Percentiles rank a stretch among this genome's conserved stretches.
Conservation (phyloP, 2,329 filamentous ascomycete genomes). For the Shiraia sp. region DNA sequence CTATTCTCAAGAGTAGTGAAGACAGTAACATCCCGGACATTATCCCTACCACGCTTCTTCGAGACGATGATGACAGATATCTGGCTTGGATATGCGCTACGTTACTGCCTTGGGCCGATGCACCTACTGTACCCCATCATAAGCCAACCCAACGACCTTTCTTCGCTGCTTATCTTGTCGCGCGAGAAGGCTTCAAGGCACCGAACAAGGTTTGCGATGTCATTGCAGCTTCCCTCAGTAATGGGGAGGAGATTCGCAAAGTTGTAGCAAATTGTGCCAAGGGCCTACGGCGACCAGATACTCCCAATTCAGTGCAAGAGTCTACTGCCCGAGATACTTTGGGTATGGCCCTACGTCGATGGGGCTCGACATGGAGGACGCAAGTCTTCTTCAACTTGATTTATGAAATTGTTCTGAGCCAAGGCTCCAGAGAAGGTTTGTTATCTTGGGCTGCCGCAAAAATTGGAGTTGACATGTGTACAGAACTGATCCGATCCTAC, state of each 20-base stretch:
- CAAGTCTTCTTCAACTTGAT: constrained; percentile 71
- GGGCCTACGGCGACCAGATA: constrained; percentile 50
- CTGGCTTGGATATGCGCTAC: constrained; percentile 77
- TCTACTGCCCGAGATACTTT: constrained; percentile 62
- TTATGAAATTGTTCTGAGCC: constrained; percentile 58
- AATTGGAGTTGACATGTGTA: constrained; percentile 13
- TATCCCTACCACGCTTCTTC: constrained; percentile 54
- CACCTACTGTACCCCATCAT: constrained; percentile 55
- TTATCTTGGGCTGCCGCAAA: not conserved
- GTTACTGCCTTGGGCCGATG: constrained; percentile 71
- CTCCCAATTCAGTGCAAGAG: constrained; percentile 49
- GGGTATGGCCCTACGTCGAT: constrained; percentile 74
- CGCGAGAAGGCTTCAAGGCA: constrained; percentile 76
- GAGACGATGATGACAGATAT: constrained; percentile 67
- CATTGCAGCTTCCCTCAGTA: constrained; percentile 65
- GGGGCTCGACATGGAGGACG: constrained; percentile 73
- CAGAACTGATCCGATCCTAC: constrained; percentile 57
- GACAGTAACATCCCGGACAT: constrained; percentile 46
- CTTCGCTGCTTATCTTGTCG: constrained; percentile 63
- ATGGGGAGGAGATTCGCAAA: constrained; percentile 65
- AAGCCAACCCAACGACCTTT: constrained; percentile 35
- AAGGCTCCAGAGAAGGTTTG: constrained; percentile 50
- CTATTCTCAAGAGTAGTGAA: constrained; percentile 11
- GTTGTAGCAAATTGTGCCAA: constrained; percentile 60
- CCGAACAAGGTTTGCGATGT: constrained; percentile 75